Evolutionary conservation across 2,329 filamentous ascomycete species (phyloP), one percentile per base, ranked within the genome.

Genomic region (Trichoderma cornu-damae): DNA sequence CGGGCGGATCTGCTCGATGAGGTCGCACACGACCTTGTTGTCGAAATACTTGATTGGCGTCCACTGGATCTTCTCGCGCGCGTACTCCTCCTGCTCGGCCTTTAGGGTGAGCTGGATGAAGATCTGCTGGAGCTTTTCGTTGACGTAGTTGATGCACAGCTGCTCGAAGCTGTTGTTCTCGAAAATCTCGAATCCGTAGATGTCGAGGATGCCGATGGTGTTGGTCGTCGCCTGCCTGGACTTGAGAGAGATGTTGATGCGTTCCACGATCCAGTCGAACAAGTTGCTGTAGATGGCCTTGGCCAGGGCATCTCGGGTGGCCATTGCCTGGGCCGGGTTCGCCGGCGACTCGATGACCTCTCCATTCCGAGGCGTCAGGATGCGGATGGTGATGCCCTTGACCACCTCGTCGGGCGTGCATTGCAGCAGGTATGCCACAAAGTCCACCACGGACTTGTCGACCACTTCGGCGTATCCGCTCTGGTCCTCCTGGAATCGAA

Each of bases 161-260:
- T 99, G 94, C 72, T 99, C 94, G 67, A 99, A 99, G 63, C 90
- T 96, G 77, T 99, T 99, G 76, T 93, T 94, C 71, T 99, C 94
- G 65, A 99, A 99, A 64, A 99, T 99, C 70, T 99, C 94, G 68
- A 99, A 99, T 2, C 94, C 94, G 71, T 99, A 99, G 64, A 99
- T 99, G 79, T 99, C 94, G 64, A 99, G 80, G 69, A 99, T 97
- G 69, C 94, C 94, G 64, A 99, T 94, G 2, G 89, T 89, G 71
- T 96, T 94, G 40, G 84, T 77, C 3, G 92, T 82, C 0, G 83
- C 75, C 48, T 89, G 88, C 61, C 86, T 83, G 18, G 93, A 89
- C 70, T 89, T 86, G 60, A 97, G 75, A 4, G 93, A 96, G 63
- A 86, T 83, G 73, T 97, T 97, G 64, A 97, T 86, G 64, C 94